Base-by-base conservation (phyloP, 345 rosid species). In the Eutrema japonicum region DNA sequence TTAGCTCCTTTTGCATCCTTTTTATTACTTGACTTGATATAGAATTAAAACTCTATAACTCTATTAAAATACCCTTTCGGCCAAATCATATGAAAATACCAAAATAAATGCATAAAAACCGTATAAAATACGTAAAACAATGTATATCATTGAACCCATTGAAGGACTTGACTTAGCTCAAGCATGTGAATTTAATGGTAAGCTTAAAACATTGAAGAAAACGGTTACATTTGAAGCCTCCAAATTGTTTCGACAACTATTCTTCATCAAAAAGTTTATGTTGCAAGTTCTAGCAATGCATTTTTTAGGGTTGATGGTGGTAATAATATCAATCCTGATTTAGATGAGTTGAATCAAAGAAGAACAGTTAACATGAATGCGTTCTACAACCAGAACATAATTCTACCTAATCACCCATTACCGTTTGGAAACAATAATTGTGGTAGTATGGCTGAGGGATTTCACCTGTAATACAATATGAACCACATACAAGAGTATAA, bases 121-220 rank as follows among this genome's bases (percentile, higher is more conserved):
- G 2, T 22, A 22, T 22, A 22, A 22, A 22, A 22, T 22, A 22
- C 26, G 2, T 22, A 22, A 22, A 22, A 1, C 26, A 1, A 22
- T 22, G 2, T 22, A 22, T 22, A 22, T 22, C 26, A 22, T 22
- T 22, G 50, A 77, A 3, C 88, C 88, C 1, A 16, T 77, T 0
- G 83, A 81, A 0, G 78, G 66, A 41, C 81, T 86, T 7, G 66
- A 27, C 10, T 7, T 67, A 7, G 1, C 37, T 5, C 83, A 86
- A 65, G 76, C 83, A 6, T 51, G 72, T 48, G 81, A 41, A 35
- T 45, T 88, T 65, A 82, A 75, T 48, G 26, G 30, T 10, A 47
- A 78, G 0, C 55, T 90, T 37, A 79, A 75, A 67, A 22, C 1
- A 75, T 70, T 90, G 32, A 85, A 73, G 72, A 77, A 72, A 22